Base-by-base conservation (phyloP, 192 early-diverging fungal species). In the Podila epigama region DNA sequence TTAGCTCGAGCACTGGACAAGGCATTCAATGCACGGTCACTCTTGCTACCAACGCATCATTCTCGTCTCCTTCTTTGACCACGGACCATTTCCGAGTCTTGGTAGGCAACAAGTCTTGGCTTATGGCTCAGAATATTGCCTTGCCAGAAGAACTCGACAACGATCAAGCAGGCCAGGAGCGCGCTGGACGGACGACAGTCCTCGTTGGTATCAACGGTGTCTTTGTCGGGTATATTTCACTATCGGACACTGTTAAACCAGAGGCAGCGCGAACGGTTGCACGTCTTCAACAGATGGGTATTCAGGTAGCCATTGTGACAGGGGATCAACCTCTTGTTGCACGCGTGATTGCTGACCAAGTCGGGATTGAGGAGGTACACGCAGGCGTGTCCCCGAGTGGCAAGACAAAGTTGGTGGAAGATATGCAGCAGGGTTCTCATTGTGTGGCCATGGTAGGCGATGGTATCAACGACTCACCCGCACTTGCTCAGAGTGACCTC, bases 361-460 rank as follows among this genome's bases (percentile, higher is more conserved):
- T 92, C 66, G 95, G 93, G 13, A 97, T 98, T 51, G 77, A 80
- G 4, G 87, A 95, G 28, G 89, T 99, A 15, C 89, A 97, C 69
- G 96, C 97, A 2, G 94, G 94, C 16, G 88, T 97, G 3, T 92
- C 94, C 20, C 97, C 97, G 0, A 87, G 88, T 9, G 97, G 95
- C 48, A 99, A 99, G 82, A 92, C 89, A 0, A 78, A 84, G 1
- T 87, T 99, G 29, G 87, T 98, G 1, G 73, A 83, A 55, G 68
- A 73, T 18, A 70, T 98, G 83, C 95, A 97, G 61, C n/a, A 58
- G 4, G 44, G 66, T 48, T 58, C 58, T 4, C 82, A 84, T 15
- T 71, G 88, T 60, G 92, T 96, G 0, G 97, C 96, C 6, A 96
- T 98, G 93, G 91, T 97, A 2, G 96, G 96, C 13, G 96, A 98